Percentiles rank a stretch among this genome's conserved stretches.
Conservation (phyloP, 257 asterid species). For the Linaria vulgaris region DNA sequence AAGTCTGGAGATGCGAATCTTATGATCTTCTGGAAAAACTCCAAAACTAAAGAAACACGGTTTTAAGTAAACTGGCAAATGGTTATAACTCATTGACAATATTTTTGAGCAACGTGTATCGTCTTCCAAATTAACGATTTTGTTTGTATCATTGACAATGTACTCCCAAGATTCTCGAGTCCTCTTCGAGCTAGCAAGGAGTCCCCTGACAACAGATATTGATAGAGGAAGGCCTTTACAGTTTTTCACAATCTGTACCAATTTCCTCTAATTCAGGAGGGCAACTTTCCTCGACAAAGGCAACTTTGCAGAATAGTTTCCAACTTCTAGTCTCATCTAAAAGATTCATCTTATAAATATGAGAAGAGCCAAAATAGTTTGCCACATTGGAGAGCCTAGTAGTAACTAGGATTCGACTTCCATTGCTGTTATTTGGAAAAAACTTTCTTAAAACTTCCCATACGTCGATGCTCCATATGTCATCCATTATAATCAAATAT, state of each 20-base stretch:
- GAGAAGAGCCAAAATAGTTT: neutral
- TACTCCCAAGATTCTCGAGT: conserved; percentile 6
- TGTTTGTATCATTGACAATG: conserved; percentile 3
- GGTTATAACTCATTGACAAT: conserved; percentile 14
- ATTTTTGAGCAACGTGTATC: conserved; percentile 14
- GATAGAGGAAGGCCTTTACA: conserved; percentile 37
- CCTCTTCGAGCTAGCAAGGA: neutral
- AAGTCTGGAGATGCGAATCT: neutral
- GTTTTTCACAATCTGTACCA: conserved; percentile 18
- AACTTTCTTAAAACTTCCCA: neutral
- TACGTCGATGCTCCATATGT: conserved; percentile 31
- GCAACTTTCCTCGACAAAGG: conserved; percentile 18
- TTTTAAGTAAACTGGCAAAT: conserved; percentile 19
- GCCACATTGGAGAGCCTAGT: conserved; percentile 23
- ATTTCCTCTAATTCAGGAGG: conserved; percentile 23
- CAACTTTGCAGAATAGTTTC: conserved; percentile 1
- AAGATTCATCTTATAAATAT: conserved; percentile 1
- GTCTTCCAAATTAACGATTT: conserved; percentile 14
- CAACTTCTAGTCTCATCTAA: conserved; percentile 20
- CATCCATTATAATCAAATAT: conserved; percentile 26
- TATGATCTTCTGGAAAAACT: conserved; percentile 12
- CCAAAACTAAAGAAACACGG: conserved; percentile 26
- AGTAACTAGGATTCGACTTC: conserved; percentile 24
- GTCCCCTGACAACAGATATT: conserved; percentile 22
- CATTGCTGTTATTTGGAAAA: conserved; percentile 6